Conservation (phyloP, 495 filamentous ascomycete species). For the Lepraria neglecta region DNA sequence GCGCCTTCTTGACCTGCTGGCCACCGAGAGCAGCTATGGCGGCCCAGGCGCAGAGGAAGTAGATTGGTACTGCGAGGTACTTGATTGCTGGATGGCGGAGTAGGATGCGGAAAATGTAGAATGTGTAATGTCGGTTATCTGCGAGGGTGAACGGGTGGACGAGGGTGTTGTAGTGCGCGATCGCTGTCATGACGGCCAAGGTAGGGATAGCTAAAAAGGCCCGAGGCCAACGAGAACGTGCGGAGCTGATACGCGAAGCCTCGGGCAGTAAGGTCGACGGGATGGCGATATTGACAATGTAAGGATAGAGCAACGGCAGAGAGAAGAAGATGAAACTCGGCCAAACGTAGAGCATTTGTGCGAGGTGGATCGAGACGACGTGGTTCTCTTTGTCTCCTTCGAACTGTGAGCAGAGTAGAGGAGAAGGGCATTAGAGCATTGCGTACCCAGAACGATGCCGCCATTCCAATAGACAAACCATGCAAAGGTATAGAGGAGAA, state of each 20-base stretch:
- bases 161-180: slow-evolving; percentile 79
- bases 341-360: slow-evolving; percentile 95
- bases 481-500: slow-evolving; percentile 61
- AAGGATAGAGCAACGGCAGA: slow-evolving; percentile 61
- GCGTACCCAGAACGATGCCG: slow-evolving; percentile 78
- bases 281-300: slow-evolving; percentile 34
- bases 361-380: slow-evolving; percentile 74
- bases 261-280: slow-evolving; percentile 33
- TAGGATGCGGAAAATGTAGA: slow-evolving; percentile 88
- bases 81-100: slow-evolving; percentile 58
- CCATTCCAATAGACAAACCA: slow-evolving; percentile 80
- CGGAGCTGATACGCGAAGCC: slow-evolving; percentile 34
- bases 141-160: slow-evolving; percentile 94
- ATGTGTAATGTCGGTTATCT: slow-evolving; percentile 94
- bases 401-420: slow-evolving; percentile 17
- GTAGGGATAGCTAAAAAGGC: slow-evolving; percentile 35
- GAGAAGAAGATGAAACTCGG: slow-evolving; percentile 86
- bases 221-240: slow-evolving; percentile 37
- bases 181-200: slow-evolving; percentile 44
- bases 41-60: slow-evolving; percentile 55
- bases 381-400: slow-evolving; percentile 90
- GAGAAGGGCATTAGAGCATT: background rate
- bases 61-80: slow-evolving; percentile 61
- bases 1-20: slow-evolving; percentile 26
- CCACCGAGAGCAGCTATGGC: slow-evolving; percentile 51